These are phyloP conservation scores for Asterochloris sp. DNA, from an alignment of 139 green algal species.

Conservation along the genomic window DNA sequence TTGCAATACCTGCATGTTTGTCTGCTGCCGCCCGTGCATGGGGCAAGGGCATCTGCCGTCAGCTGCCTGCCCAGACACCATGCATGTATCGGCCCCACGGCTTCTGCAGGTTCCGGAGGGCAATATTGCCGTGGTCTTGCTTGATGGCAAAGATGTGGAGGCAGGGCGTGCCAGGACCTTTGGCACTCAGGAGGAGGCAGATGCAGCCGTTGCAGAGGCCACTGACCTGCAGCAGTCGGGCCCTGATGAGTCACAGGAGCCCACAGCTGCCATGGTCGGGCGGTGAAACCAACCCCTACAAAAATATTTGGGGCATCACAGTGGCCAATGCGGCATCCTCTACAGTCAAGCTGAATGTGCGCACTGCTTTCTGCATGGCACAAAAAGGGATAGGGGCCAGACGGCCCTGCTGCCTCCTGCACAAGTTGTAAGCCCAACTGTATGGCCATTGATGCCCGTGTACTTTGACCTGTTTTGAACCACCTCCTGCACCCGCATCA, in stretches of 20 bases:
- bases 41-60: neutral
- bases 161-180: conserved; percentile 1
- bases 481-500: no score
- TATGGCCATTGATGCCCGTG: no score
- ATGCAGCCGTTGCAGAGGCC: no score
- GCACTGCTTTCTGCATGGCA: neutral
- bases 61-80: neutral
- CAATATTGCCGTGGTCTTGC: conserved; percentile 1
- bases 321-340: neutral
- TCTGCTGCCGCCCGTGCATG: neutral
- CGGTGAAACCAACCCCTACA: neutral
- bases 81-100: neutral
- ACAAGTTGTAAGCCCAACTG: neutral
- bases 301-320: neutral
- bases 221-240: neutral
- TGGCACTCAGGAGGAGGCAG: neutral
- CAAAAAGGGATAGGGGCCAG: neutral
- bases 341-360: neutral
- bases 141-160: neutral
- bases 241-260: neutral
- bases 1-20: no score
- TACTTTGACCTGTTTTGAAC: no score
- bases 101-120: neutral
- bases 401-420: neutral
- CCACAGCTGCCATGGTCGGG: neutral